Base-by-base conservation (phyloP, 2,329 filamentous ascomycete genomes). In the Sporothrix protearum region DNA sequence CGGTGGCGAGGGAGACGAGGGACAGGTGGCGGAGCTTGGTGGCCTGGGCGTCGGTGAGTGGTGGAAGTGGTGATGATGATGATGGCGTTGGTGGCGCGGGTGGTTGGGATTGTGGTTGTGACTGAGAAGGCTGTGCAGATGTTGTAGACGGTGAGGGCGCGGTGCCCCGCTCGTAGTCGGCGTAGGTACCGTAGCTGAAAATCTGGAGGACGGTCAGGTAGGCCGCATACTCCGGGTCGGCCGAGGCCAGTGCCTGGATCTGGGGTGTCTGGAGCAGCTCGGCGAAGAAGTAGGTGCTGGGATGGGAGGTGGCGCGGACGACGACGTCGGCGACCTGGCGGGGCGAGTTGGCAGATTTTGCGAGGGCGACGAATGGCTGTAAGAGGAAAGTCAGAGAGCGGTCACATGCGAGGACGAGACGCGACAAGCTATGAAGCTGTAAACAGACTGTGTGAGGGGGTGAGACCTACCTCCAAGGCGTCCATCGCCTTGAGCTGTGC, bases 101-200 rank as follows among this genome's bases (percentile, higher is more conserved):
- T 33, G 61, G 22, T 49, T 33, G 19, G 7, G 33, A 19, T n/a
- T 30, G 14, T 25, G 63, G 4, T 47, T 70, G 59, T 30, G 39
- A 22, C 59, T n/a, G 59, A 19, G 39, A 51, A 2, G 57, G 1
- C 25, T 53, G 22, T 59, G 66, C 1, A 14, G 59, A 10, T 45
- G 7, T 16, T 9, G 55, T 19, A 1, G 67, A 57, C 4, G 57
- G 7, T 9, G 57, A 36, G 3, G 71, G 53, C 9, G 19, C 72
- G 0, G 42, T 9, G 36, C 71, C 64, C 14, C 79, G n/a, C 77
- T 75, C 78, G 83, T 97, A 97, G 76, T 91, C 88, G 73, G 87
- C 83, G 84, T 93, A 97, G 73, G 93, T 97, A 73, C 95, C 96
- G 85, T 96, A 93, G 72, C 94, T 92, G 82, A 99, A 99, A 77